phyloP scores from a whole-genome alignment of 805 yeast species.

The Saccharomycopsis babjevae region DNA sequence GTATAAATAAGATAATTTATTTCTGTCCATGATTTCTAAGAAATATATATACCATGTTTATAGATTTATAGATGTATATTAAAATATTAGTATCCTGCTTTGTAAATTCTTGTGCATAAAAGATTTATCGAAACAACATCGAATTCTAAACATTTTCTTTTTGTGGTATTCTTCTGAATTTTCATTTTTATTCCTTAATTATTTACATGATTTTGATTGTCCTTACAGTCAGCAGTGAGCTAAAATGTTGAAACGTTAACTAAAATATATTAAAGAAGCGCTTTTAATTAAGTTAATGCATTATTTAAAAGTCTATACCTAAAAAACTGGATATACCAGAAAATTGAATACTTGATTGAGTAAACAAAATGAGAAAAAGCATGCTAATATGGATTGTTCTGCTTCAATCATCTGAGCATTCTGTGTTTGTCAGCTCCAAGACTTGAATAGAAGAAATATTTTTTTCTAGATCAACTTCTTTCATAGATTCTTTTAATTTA shows the following conservation, averaged over 20 bases:
- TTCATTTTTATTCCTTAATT: no score
- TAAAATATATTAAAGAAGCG: background rate
- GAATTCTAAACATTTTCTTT: no score
- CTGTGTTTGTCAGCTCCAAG: background rate
- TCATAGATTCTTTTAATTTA: constrained; percentile 6
- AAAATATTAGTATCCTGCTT: no score
- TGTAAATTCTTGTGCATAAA: no score
- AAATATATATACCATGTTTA: background rate
- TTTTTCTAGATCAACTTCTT: background rate
- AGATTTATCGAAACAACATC: no score
- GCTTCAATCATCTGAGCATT: background rate
- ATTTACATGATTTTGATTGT: no score
- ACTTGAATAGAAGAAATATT: background rate
- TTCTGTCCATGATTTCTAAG: background rate
- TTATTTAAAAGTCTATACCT: background rate
- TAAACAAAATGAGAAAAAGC: no score
- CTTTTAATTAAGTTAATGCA: background rate
- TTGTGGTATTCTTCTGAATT: no score
- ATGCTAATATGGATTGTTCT: background rate
- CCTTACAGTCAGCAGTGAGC: no score
- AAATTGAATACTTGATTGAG: no score
- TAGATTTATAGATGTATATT: no score
- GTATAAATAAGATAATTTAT: constrained; percentile 22
- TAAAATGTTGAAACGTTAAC: no score
- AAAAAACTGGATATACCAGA: background rate